Conservation (phyloP, 208 protist species). For the Strigomonas culicis region DNA sequence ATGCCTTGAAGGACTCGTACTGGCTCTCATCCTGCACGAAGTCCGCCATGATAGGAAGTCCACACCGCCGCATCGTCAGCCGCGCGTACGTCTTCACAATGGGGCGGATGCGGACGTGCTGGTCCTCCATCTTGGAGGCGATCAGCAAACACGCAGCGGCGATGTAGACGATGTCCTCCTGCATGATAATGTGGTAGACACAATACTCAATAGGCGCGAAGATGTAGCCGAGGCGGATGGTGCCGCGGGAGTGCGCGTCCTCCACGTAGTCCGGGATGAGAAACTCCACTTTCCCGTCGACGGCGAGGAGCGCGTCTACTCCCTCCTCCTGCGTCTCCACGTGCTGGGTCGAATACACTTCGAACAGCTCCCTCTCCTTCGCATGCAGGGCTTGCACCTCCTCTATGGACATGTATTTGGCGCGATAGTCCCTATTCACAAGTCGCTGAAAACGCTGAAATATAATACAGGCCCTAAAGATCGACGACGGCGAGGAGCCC, state of each 20-base stretch:
- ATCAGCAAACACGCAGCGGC: constrained; percentile 78
- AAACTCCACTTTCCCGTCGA: constrained; percentile 40
- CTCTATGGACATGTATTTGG: constrained; percentile 16
- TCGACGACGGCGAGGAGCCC: constrained; percentile 53
- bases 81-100: constrained; percentile 66
- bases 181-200: constrained; percentile 45
- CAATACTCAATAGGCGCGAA: constrained; percentile 77
- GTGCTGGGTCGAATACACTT: neutral
- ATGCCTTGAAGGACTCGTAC: constrained; percentile 71
- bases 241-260: constrained; percentile 34
- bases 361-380: neutral
- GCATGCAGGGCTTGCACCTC: neutral
- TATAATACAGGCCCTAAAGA: constrained; percentile 67
- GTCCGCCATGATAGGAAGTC: constrained; percentile 19
- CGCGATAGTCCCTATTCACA: constrained; percentile 33
- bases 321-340: neutral
- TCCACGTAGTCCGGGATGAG: constrained; percentile 46
- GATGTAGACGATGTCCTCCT: constrained; percentile 73
- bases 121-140: constrained; percentile 70
- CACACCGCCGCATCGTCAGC: constrained; percentile 43
- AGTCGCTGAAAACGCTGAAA: constrained; percentile 73
- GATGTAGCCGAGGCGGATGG: constrained; percentile 55
- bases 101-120: constrained; percentile 35
- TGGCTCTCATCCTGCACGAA: neutral
- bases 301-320: constrained; percentile 5